phyloP scores from a whole-genome alignment of 208 protist genomes.

The Leishmania amazonensis region DNA sequence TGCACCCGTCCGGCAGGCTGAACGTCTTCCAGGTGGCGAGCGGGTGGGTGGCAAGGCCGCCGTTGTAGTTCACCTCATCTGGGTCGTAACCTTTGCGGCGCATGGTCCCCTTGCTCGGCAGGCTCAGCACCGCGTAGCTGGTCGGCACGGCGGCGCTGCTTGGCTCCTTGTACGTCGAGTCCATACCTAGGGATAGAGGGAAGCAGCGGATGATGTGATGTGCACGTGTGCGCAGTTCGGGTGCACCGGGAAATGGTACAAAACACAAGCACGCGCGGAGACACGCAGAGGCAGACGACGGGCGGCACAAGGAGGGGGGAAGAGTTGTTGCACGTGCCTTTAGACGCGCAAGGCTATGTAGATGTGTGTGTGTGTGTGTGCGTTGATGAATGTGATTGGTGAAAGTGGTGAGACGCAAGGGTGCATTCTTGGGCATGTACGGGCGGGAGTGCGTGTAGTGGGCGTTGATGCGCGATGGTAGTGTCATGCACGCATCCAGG shows the following conservation, averaged over 20 bases:
- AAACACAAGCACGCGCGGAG: not conserved
- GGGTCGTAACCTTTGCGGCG: conserved; percentile 77
- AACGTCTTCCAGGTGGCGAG: conserved; percentile 73
- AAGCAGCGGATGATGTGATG: not conserved
- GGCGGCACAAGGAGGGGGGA: not conserved
- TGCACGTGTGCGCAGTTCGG: not conserved
- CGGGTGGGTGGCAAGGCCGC: conserved; percentile 63
- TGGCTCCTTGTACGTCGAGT: conserved; percentile 56
- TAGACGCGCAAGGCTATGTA: not conserved
- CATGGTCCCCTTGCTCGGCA: conserved; percentile 70
- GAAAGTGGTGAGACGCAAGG: not conserved
- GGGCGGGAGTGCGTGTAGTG: not conserved
- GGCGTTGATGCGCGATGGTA: not conserved
- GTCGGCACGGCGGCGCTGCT: conserved; percentile 46
- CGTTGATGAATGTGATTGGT: not conserved
- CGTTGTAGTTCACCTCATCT: conserved; percentile 49
- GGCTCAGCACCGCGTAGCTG: conserved; percentile 73
- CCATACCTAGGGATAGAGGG: conserved; percentile 24
- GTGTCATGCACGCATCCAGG: not conserved
- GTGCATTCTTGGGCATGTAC: not conserved
- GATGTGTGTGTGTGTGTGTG: not conserved
- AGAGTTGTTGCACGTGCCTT: not conserved
- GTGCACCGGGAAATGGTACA: not conserved
- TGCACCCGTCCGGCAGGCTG: conserved; percentile 51
- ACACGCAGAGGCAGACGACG: not conserved